Base-by-base conservation (phyloP, 495 filamentous ascomycete genomes). In the Annulohypoxylon bovei region DNA sequence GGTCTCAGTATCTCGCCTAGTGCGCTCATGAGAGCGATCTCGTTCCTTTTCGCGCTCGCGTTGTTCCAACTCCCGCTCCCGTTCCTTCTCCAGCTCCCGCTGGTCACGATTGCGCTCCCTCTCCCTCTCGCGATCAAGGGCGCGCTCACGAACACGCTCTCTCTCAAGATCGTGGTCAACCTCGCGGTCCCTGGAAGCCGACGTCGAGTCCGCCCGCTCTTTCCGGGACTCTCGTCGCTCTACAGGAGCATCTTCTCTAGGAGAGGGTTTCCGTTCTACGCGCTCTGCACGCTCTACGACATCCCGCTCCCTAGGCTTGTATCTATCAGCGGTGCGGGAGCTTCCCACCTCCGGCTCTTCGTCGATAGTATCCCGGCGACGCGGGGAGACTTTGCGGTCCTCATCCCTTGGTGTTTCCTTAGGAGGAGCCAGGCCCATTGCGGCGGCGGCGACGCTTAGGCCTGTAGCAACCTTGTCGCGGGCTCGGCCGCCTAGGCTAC, bases 381-480 rank as follows among this genome's bases (percentile, higher is more conserved):
- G 70, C 2, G 75, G 73, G 6, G 80, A 77, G 6, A 60, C 73
- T 54, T 78, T 80, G 22, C 72, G 62, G 2, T 81, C 78, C 23
- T 77, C 80, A 23, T 75, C 74, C 63, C 72, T 73, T 18, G 62
- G 5, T 0, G 35, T 23, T 7, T 68, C 65, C 23, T 73, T 63
- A 12, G 74, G 68, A 14, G 72, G 68, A 6, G 60, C 60, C 16
- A 84, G 70, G n/a, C 79, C 82, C 9, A 81, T 49, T 12, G 79
- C 71, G 0, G 78, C 78, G 20, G 80, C 82, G 32, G 76, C 83
- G 11, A 76, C 67, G 12, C 78, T 73, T 11, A 81, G 56, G 0
- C 80, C 82, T 6, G 75, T 64, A 6, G 75, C 71, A 12, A 80
- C 60, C 62, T 80, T 86, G 40, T 82, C 81, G 46, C 73, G 75